Evolutionary conservation across 1,139 yeast species (phyloP), one percentile per base, ranked within the genome.

Genomic region (Saccharomyces hybrid): DNA sequence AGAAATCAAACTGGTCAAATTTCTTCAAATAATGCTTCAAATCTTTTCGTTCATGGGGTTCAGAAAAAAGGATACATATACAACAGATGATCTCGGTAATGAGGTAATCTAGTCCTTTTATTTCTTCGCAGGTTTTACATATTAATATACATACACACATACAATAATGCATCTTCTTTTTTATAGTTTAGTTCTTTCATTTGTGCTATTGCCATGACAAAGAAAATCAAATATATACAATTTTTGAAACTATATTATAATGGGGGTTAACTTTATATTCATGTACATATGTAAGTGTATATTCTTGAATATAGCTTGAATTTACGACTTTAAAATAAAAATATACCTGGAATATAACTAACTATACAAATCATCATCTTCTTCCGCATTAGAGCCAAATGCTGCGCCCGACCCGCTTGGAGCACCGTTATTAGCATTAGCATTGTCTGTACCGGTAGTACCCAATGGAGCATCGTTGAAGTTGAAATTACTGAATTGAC

Each of bases 301-400:
- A 16, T 20, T 20, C 23, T 20, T 38, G 5, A 13, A 38, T 9
- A 38, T 38, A 13, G 11, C 44, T 38, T 38, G 44, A 20, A 34
- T 38, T 38, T 16, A 38, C 44, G 44, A 38, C 23, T 54, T 25
- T 50, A 56, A 16, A 28, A 50, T 23, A 48, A 56, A 16, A 52
- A 52, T 27, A 28, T 52, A 16, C 34, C 51, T 27, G 32, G 47
- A 32, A 25, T 44, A 23, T 50, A 48, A 52, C 68, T 76, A 90
- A 75, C 85, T 86, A 78, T 93, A 93, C 73, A 93, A 83, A 73
- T 91, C 98, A 61, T 90, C 97, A 61, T 88, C 97, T 61, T 86
- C 96, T 62, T 83, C 95, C 25, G 57, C 61, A 60, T 77, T 80
- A 54, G 84, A 88, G 63, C 84, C 83, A 51, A 80, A 77, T 52